Evolutionary conservation across 257 asterid species (phyloP).

Genomic region (Scutellaria baicalensis): DNA sequence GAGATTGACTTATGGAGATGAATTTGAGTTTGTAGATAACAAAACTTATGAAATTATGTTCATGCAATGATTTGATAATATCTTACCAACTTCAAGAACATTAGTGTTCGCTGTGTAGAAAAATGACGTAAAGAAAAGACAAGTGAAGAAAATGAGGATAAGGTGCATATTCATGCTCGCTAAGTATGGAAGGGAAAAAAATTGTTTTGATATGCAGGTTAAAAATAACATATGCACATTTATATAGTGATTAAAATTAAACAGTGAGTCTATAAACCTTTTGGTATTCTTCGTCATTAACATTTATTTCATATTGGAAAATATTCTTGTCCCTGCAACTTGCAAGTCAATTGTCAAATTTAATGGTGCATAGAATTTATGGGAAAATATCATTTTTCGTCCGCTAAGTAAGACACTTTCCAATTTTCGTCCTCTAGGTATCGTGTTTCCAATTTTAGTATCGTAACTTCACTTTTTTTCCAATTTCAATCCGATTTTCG

Average conservation of each 20-base stretch:
- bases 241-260: no score
- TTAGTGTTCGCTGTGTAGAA: background rate
- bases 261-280: background rate
- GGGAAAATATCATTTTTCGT: no score
- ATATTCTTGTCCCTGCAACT: background rate
- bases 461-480: no score
- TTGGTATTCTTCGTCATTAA: background rate
- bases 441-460: no score
- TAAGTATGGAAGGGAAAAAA: background rate
- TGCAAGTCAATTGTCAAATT: background rate
- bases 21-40: no score
- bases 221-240: no score
- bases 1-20: no score
- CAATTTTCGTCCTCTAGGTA: no score
- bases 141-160: background rate
- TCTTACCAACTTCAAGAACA: slow-evolving; percentile 2
- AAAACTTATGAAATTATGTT: no score
- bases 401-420: no score
- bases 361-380: no score
- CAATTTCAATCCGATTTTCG: no score
- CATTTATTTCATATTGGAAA: background rate
- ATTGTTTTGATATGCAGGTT: background rate
- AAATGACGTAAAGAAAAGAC: background rate
- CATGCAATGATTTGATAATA: background rate
- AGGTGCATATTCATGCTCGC: background rate